Percentiles rank a stretch among this genome's conserved stretches.
Conservation (phyloP, 257 asterid species). For the Solanum etuberosum region DNA sequence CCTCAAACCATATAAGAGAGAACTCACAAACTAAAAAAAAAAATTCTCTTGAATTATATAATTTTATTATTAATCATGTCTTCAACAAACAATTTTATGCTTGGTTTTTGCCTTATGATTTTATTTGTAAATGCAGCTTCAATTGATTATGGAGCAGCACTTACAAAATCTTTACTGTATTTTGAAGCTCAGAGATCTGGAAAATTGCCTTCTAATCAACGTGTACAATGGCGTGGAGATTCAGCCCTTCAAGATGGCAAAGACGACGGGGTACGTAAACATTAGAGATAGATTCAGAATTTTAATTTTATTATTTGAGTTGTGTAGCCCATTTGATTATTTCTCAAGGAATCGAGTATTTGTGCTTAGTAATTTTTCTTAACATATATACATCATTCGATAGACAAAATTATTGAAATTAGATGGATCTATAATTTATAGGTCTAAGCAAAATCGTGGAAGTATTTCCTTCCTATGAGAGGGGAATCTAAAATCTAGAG, state of each 20-base stretch:
- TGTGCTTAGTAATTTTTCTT: not conserved
- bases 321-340: not conserved
- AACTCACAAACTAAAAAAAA: not conserved
- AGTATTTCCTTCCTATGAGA: not conserved
- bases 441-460: not conserved
- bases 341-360: not conserved
- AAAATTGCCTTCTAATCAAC: slow-evolving; percentile 33
- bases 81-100: not conserved
- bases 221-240: slow-evolving; percentile 51
- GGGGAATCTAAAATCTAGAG: not conserved
- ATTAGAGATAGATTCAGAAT: not conserved
- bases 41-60: not conserved
- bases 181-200: slow-evolving; percentile 84
- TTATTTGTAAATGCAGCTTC: slow-evolving; percentile 15
- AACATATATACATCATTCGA: not conserved
- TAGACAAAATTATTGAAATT: not conserved
- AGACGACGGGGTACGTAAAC: slow-evolving; percentile 20
- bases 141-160: slow-evolving; percentile 40
- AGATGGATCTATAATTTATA: not conserved
- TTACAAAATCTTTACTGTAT: slow-evolving; percentile 42
- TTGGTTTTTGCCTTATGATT: slow-evolving; percentile 6
- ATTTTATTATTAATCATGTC: not conserved
- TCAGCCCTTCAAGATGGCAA: slow-evolving; percentile 48
- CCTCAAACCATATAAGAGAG: not conserved
- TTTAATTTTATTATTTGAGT: not conserved